Base-by-base conservation (phyloP, 2,329 filamentous ascomycete species). In the Trichoderma semiorbis region DNA sequence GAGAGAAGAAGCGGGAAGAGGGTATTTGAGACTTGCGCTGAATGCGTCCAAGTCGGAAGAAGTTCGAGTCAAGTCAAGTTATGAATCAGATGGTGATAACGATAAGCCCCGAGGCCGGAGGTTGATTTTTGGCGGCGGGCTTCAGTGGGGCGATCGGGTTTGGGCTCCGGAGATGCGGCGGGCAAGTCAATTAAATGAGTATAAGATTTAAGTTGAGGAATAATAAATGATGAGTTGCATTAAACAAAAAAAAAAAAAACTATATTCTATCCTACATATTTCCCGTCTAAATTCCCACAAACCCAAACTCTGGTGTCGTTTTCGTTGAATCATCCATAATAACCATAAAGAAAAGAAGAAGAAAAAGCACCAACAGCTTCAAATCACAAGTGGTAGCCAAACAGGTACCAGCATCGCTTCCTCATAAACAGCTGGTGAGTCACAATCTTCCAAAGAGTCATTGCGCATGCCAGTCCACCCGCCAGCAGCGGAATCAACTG, bases 401-500 rank as follows among this genome's bases (percentile, higher is more conserved):
- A 73, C 5, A 77, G 34, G 30, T 74, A 72, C 71, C 74, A 72
- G 34, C 76, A 77, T 16, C 74, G 30, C 70, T 70, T 74, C 53
- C 57, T 70, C 28, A 73, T 21, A 26, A 76, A 61, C 70, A 75
- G 55, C 12, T 74, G 61, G 26, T 74, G 71, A 16, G 61, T 50
- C n/a, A 76, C 18, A 18, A 77, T 63, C 32, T 71, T 74, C 76
- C 76, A 76, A 2, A 74, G 24, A 12, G 71, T 71, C 65, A 77
- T 34, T 16, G 63, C 70, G 3, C 68, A 72, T 1, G 72, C 75
- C 71, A 76, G 14, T 12, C 53, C 69, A 18, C 76, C 76, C 7
- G 74, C 75, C n/a, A 77, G 67, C 53, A 77, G 69, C 12, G 76
- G 76, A 34, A 77, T 77, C 26, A 77, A 32, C 72, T 77, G 76